Percentiles rank a stretch among this genome's conserved stretches.
phyloP scores from a whole-genome alignment of 768 basidiomycete genomes.

The Cytidiella melzeri region DNA sequence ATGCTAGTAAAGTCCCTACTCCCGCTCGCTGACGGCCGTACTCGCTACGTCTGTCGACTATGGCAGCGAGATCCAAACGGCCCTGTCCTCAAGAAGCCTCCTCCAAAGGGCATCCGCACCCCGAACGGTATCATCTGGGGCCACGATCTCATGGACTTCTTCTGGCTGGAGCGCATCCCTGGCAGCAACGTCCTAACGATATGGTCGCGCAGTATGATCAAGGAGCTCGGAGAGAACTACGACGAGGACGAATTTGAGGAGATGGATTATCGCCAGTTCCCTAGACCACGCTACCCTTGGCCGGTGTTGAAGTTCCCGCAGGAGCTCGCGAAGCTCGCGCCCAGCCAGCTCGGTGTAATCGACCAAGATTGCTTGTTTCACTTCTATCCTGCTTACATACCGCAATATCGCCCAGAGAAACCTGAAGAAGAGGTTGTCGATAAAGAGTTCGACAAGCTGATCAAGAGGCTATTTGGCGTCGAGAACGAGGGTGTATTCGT shows the following conservation, averaged over 20 bases:
- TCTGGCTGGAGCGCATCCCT: slow-evolving; percentile 23
- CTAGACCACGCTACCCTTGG: slow-evolving; percentile 20
- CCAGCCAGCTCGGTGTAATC: slow-evolving; percentile 5
- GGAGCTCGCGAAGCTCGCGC: not conserved
- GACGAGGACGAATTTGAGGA: slow-evolving; percentile 13
- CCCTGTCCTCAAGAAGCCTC: slow-evolving; percentile 10
- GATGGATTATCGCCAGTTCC: slow-evolving; percentile 11
- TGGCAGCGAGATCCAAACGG: slow-evolving; percentile 13
- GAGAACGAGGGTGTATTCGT: not conserved
- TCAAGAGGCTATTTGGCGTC: slow-evolving; percentile 22
- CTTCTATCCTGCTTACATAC: not conserved
- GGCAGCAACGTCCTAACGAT: slow-evolving; percentile 23
- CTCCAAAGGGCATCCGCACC: slow-evolving; percentile 18
- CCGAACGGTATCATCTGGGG: slow-evolving; percentile 26
- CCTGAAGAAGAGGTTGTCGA: slow-evolving; percentile 34
- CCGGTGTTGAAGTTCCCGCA: slow-evolving; percentile 16
- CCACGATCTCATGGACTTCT: slow-evolving; percentile 21
- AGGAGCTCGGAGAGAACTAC: slow-evolving; percentile 26
- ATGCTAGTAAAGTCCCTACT: not conserved
- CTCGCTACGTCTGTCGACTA: not conserved
- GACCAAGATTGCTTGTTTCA: not conserved
- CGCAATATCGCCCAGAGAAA: slow-evolving; percentile 1
- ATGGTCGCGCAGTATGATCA: slow-evolving; percentile 32
- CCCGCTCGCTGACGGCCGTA: not conserved
- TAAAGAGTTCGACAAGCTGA: slow-evolving; percentile 36